These are phyloP conservation scores for Piromyces sp. DNA, from an alignment of 192 early-diverging fungal genomes.

Conservation along the genomic window DNA sequence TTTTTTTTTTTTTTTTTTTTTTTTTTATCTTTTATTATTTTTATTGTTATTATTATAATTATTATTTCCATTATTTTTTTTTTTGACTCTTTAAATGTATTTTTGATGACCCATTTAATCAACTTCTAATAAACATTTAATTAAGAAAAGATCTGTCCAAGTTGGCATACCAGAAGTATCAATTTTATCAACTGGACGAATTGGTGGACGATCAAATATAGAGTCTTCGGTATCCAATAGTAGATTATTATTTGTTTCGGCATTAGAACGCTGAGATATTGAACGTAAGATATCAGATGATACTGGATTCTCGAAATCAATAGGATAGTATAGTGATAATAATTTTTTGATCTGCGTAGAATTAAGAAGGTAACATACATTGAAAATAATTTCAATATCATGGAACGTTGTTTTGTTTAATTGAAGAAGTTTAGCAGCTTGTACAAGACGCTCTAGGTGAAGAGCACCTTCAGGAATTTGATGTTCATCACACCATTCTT, in stretches of 20 bases:
- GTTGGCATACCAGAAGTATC: not conserved
- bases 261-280: not conserved
- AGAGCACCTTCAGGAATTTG: slow-evolving; percentile 73
- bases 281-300: slow-evolving; percentile 1
- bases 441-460: slow-evolving; percentile 83
- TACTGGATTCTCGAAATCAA: slow-evolving; percentile 84
- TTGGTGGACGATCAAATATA: not conserved
- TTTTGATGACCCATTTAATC: not conserved
- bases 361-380: slow-evolving; percentile 92
- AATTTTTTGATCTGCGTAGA: slow-evolving; percentile 95
- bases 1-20: too few species aligned
- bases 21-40: too few species aligned
- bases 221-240: not conserved
- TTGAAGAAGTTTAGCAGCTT: slow-evolving; percentile 92
- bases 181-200: not conserved
- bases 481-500: slow-evolving; percentile 98
- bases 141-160: not conserved
- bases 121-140: not conserved
- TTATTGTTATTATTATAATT: too few species aligned
- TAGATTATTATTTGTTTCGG: not conserved
- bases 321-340: slow-evolving; percentile 81
- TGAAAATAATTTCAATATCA: slow-evolving; percentile 96
- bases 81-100: too few species aligned
- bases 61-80: too few species aligned
- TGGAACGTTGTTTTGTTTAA: slow-evolving; percentile 72